These are phyloP conservation scores for Beauveria australis DNA, from an alignment of 2,329 filamentous ascomycete species.

Conservation along the genomic window DNA sequence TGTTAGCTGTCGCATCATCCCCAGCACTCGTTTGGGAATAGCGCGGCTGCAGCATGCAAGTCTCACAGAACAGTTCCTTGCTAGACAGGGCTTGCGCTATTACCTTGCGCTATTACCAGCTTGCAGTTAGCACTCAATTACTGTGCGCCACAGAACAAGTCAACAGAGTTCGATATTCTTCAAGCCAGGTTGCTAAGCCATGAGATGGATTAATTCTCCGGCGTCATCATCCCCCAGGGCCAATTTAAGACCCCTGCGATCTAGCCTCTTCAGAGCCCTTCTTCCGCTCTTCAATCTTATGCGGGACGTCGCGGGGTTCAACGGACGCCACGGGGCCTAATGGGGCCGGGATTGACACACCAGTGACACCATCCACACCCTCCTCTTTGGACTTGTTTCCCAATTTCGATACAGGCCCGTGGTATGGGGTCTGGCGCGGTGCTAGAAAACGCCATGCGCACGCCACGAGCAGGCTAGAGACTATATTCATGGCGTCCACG, in stretches of 20 bases:
- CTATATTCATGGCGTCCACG: neutral
- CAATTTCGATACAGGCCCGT: constrained; percentile 10
- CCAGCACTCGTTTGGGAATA: neutral
- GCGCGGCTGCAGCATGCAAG: constrained; percentile 1
- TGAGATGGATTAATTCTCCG: neutral
- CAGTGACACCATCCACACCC: neutral
- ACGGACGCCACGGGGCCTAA: neutral
- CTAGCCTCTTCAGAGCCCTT: neutral
- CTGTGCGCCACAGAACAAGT: neutral
- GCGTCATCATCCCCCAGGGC: neutral
- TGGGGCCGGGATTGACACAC: constrained; percentile 1
- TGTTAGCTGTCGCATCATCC: too few species aligned
- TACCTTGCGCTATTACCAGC: neutral
- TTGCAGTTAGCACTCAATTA: neutral
- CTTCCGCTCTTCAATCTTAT: neutral
- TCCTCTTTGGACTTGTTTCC: neutral
- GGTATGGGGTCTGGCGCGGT: neutral
- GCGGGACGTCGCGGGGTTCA: constrained; percentile 1
- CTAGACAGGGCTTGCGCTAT: neutral
- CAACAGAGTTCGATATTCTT: neutral
- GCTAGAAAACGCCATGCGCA: neutral
- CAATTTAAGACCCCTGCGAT: neutral
- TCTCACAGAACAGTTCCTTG: neutral
- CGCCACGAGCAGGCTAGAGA: neutral
- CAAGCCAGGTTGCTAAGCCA: neutral